Conservation (phyloP, 73 alveolate species). For the Tetrahymena borealis region DNA sequence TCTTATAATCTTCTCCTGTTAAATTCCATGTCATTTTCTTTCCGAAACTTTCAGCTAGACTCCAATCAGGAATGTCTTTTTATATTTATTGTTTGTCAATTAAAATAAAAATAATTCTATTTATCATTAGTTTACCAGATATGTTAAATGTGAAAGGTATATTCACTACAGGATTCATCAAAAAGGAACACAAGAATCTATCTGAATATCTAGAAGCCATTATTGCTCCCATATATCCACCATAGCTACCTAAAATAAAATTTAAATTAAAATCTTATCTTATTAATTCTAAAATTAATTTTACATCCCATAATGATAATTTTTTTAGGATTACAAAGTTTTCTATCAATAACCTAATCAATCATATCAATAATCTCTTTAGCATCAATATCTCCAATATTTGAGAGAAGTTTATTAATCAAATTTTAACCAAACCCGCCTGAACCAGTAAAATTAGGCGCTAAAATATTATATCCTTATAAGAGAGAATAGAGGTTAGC, state of each 20-base stretch:
- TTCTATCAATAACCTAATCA: not conserved
- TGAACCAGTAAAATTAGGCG: slow-evolving; percentile 37
- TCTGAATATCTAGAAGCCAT: slow-evolving; percentile 13
- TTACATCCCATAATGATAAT: slow-evolving; percentile 18
- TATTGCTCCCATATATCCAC: slow-evolving; percentile 32
- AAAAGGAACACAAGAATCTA: slow-evolving; percentile 8
- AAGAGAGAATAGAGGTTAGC: not conserved
- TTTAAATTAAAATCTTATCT: not conserved
- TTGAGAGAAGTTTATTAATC: slow-evolving; percentile 12
- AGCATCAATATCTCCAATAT: slow-evolving; percentile 19
- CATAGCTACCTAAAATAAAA: slow-evolving; percentile 1
- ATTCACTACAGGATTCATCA: slow-evolving; percentile 29
- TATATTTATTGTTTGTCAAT: no score
- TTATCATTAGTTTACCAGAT: no score
- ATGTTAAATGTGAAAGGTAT: slow-evolving; percentile 22
- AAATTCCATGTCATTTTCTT: slow-evolving; percentile 29
- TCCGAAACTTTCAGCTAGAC: slow-evolving; percentile 6
- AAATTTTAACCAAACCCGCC: slow-evolving; percentile 26
- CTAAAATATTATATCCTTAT: slow-evolving; percentile 19
- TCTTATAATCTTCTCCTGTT: slow-evolving; percentile 24
- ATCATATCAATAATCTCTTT: slow-evolving; percentile 29
- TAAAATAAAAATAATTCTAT: no score
- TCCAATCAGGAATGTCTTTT: slow-evolving; percentile 44
- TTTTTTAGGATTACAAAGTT: not conserved
- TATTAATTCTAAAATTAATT: not conserved